These are phyloP conservation scores for Podospora didyma DNA, from an alignment of 495 filamentous ascomycete genomes.

Conservation along the genomic window DNA sequence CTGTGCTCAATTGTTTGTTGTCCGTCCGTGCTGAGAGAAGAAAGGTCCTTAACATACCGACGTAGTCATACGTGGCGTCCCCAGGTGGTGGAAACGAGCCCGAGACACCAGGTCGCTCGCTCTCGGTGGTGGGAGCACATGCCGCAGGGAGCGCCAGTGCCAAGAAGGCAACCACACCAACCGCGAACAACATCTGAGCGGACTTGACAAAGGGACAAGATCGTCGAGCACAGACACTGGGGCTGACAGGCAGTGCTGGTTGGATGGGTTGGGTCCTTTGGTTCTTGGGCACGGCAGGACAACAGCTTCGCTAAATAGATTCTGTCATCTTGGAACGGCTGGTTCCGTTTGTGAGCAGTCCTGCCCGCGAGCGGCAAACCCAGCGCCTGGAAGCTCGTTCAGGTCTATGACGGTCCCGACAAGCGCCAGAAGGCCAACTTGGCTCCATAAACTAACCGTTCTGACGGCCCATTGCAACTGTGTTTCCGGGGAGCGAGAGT, in stretches of 20 bases:
- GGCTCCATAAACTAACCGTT: too few species aligned
- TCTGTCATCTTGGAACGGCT: neutral
- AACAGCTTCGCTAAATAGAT: neutral
- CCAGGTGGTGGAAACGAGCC: neutral
- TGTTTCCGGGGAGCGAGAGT: too few species aligned
- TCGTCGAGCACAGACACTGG: neutral
- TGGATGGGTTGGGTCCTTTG: neutral
- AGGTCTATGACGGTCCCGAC: too few species aligned
- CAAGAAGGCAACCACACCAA: neutral
- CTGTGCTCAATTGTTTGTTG: neutral
- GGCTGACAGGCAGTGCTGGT: too few species aligned
- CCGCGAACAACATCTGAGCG: neutral
- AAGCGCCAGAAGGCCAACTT: too few species aligned
- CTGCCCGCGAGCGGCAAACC: neutral
- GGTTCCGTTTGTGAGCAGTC: neutral
- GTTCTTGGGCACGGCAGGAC: neutral
- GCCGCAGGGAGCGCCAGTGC: neutral
- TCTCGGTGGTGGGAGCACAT: neutral
- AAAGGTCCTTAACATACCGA: conserved; percentile 3
- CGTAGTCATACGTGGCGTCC: conserved; percentile 8
- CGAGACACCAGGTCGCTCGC: too few species aligned
- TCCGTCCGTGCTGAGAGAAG: too few species aligned
- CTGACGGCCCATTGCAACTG: too few species aligned
- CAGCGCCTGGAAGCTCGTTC: too few species aligned
- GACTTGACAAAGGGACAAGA: neutral